Evolutionary conservation across 306 rosid genomes (phyloP).

Genomic region (Dalbergia oliveri): DNA sequence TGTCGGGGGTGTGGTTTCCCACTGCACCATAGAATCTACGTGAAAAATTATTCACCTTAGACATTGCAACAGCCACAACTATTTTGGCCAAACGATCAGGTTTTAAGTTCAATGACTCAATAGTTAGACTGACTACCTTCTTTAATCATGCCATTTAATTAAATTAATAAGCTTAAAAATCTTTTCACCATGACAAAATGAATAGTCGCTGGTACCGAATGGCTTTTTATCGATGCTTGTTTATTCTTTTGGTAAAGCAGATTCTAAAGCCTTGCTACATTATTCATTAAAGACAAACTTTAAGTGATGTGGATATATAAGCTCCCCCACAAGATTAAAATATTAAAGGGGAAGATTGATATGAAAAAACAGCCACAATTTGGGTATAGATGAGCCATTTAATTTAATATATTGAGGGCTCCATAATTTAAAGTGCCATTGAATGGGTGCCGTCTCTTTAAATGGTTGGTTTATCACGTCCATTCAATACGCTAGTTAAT

Average conservation of each 20-base stretch:
- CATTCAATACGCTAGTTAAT: neutral
- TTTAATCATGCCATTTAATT: neutral
- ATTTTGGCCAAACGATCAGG: neutral
- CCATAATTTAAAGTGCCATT: slow-evolving; percentile 25
- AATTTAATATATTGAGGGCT: slow-evolving; percentile 13
- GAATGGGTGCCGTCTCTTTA: slow-evolving; percentile 12
- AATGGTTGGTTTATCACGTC: slow-evolving; percentile 26
- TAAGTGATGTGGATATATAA: slow-evolving; percentile 20
- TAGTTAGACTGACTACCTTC: neutral
- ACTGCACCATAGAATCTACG: too few relatives aligned
- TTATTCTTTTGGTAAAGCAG: slow-evolving; percentile 44
- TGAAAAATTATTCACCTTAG: neutral
- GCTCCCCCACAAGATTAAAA: slow-evolving; percentile 19
- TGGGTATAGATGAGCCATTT: neutral
- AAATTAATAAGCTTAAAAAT: neutral
- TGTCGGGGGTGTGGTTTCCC: too few relatives aligned
- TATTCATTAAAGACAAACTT: slow-evolving; percentile 34
- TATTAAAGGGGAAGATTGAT: neutral
- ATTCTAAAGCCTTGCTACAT: slow-evolving; percentile 42
- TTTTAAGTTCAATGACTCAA: neutral
- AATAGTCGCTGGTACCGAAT: neutral
- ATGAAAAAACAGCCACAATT: neutral
- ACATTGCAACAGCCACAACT: neutral
- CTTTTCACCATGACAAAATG: neutral
- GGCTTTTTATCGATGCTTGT: neutral